These are phyloP conservation scores for Acanthamoeba rhysodes DNA, from an alignment of 208 protist genomes.

Conservation along the genomic window DNA sequence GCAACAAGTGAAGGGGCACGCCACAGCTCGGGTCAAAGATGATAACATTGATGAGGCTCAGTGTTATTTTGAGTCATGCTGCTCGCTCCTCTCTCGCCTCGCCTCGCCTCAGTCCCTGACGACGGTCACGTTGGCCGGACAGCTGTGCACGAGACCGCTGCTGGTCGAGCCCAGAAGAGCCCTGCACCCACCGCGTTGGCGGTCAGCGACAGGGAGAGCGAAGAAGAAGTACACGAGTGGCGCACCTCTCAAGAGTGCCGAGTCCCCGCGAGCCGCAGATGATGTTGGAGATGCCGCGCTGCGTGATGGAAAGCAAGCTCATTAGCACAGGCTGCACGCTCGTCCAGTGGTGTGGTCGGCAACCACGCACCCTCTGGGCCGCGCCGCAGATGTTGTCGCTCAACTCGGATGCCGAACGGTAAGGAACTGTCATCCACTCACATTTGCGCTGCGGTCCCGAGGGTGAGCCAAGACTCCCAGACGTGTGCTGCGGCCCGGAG, in stretches of 20 bases:
- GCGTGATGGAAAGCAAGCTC: neutral
- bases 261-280: conserved; percentile 47
- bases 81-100: neutral
- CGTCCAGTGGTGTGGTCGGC: neutral
- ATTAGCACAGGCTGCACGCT: too few species aligned
- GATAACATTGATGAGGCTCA: too few species aligned
- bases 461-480: neutral
- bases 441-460: neutral
- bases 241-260: conserved; percentile 10
- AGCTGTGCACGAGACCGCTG: conserved; percentile 62
- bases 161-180: conserved; percentile 46
- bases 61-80: neutral
- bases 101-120: neutral
- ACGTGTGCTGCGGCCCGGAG: too few species aligned
- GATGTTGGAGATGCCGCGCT: conserved; percentile 54
- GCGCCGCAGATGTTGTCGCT: conserved; percentile 61
- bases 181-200: neutral
- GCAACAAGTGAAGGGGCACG: neutral
- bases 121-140: conserved; percentile 43
- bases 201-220: neutral
- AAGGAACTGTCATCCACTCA: conserved; percentile 45
- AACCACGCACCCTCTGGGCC: neutral
- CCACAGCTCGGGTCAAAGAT: too few species aligned
- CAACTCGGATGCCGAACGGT: neutral
- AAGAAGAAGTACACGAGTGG: neutral